These are phyloP conservation scores for Tetracladium maxilliforme DNA, from an alignment of 2,329 filamentous ascomycete species.

Conservation along the genomic window DNA sequence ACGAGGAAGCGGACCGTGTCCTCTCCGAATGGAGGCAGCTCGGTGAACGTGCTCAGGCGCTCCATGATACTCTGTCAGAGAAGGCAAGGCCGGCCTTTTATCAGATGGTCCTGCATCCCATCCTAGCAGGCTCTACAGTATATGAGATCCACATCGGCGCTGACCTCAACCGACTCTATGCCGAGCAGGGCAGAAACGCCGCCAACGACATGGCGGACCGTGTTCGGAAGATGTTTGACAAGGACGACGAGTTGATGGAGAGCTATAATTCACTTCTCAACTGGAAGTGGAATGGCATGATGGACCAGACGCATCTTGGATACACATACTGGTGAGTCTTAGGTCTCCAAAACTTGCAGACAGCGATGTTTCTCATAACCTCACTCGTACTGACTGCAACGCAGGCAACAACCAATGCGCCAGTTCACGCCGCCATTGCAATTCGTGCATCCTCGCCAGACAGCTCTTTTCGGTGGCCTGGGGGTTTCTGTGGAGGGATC, in stretches of 20 bases:
- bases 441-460: constrained; percentile 42
- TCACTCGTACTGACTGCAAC: constrained; percentile 28
- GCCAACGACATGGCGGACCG: constrained; percentile 37
- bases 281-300: constrained; percentile 49
- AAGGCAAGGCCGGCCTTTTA: constrained; percentile 43
- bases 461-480: constrained; percentile 44
- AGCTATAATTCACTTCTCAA: constrained; percentile 40
- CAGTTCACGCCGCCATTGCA: constrained; percentile 47
- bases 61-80: constrained; percentile 37
- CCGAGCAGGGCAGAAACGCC: constrained; percentile 37
- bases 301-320: constrained; percentile 41
- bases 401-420: constrained; percentile 60
- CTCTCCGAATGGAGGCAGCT: constrained; percentile 39
- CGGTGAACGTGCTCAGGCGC: constrained; percentile 32
- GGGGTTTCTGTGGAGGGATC: constrained; percentile 49
- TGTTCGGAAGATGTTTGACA: constrained; percentile 36
- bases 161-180: constrained; percentile 38
- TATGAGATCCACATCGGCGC: constrained; percentile 35
- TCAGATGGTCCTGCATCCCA: constrained; percentile 45
- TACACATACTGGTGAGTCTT: too few relatives aligned
- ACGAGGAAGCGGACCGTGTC: constrained; percentile 45
- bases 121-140: constrained; percentile 39
- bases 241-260: constrained; percentile 38
- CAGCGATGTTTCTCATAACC: too few relatives aligned
- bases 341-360: too few relatives aligned